Conservation (phyloP, 306 rosid genomes). For the Castanea sativa region DNA sequence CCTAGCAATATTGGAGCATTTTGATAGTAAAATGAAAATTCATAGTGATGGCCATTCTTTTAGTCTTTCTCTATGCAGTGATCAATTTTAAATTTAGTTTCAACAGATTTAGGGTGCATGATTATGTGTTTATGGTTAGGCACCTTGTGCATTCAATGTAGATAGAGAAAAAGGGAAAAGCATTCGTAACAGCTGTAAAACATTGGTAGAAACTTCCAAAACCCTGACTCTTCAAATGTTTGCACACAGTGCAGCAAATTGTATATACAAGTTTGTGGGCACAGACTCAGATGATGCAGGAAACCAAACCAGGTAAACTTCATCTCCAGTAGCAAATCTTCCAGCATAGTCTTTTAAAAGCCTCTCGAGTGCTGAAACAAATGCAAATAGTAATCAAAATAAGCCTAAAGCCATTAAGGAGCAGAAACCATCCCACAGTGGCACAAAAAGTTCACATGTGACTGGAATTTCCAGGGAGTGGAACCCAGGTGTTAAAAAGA, state of each 20-base stretch:
- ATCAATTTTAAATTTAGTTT: not conserved
- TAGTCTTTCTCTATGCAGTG: not conserved
- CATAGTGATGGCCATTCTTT: not conserved
- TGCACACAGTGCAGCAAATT: not conserved
- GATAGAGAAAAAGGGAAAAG: not conserved
- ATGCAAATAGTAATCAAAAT: conserved; percentile 3
- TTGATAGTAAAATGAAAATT: not conserved
- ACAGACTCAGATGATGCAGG: not conserved
- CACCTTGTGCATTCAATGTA: not conserved
- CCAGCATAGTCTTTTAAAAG: conserved; percentile 49
- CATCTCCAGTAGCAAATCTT: conserved; percentile 57
- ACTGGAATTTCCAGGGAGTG: not conserved
- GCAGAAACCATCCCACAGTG: not conserved
- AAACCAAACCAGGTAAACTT: conserved; percentile 41
- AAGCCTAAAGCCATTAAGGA: not conserved
- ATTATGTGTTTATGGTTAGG: not conserved
- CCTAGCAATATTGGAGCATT: not conserved
- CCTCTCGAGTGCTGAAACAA: conserved; percentile 53
- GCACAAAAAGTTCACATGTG: not conserved
- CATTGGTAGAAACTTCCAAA: not conserved
- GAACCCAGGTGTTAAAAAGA: not conserved
- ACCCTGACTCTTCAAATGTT: not conserved
- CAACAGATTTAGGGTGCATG: not conserved
- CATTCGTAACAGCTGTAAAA: not conserved
- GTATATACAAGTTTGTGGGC: not conserved